Conservation (phyloP, 2,329 filamentous ascomycete species). For the Ceratocystis papillata region DNA sequence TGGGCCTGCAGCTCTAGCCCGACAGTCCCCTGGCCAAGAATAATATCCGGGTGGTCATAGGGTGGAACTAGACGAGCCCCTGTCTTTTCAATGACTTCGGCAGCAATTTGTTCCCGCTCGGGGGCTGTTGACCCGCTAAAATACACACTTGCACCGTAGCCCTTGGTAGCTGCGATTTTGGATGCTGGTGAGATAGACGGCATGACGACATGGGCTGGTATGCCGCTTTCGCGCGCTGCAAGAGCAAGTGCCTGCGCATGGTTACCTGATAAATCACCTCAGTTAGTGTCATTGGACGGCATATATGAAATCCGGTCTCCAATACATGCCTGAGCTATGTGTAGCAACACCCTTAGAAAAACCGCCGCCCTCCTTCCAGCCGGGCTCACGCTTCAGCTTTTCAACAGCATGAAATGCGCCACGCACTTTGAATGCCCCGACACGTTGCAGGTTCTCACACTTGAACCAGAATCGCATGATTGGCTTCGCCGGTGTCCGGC, state of each 20-base stretch:
- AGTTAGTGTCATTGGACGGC: background rate
- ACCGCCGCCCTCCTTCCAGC: conserved; percentile 50
- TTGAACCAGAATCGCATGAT: conserved; percentile 78
- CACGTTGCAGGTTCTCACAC: conserved; percentile 82
- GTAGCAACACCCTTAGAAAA: conserved; percentile 66
- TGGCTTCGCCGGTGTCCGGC: conserved; percentile 51
- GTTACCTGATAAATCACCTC: conserved; percentile 51
- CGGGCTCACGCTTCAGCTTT: conserved; percentile 52
- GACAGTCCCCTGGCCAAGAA: conserved; percentile 85
- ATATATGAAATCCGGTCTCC: background rate
- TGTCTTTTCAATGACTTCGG: conserved; percentile 57
- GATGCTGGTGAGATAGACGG: conserved; percentile 70
- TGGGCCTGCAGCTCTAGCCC: conserved; percentile 74
- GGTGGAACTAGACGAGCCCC: conserved; percentile 74
- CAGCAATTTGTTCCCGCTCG: conserved; percentile 70
- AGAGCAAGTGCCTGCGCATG: conserved; percentile 88
- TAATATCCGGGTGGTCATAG: conserved; percentile 85
- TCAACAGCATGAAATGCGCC: conserved; percentile 82
- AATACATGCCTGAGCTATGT: conserved; percentile 64
- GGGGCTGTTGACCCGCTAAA: conserved; percentile 71
- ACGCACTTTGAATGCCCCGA: conserved; percentile 85
- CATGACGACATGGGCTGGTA: conserved; percentile 87
- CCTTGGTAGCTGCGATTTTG: conserved; percentile 73
- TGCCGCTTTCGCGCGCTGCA: conserved; percentile 59
- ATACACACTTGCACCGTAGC: conserved; percentile 65